These are phyloP conservation scores for Helichrysum umbraculigerum DNA, from an alignment of 129 eudicot genomes.

Conservation along the genomic window DNA sequence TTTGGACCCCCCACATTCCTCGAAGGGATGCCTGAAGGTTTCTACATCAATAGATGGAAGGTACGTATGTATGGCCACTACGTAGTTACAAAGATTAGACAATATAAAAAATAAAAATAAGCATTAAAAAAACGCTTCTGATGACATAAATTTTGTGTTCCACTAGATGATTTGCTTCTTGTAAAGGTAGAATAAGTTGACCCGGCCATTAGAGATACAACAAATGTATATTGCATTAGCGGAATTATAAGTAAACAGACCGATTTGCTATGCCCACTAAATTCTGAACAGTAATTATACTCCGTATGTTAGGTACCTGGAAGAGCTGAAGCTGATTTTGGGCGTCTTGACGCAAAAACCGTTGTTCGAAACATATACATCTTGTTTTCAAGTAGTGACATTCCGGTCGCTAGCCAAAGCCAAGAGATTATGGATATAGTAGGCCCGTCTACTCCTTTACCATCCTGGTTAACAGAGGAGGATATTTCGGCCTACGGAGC, in stretches of 20 bases:
- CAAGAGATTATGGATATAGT: slow-evolving; percentile 42
- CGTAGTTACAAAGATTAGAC: neutral
- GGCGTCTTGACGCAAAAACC: slow-evolving; percentile 37
- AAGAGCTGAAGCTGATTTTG: slow-evolving; percentile 48
- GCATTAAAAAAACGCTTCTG: neutral
- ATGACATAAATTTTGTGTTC: too few relatives aligned
- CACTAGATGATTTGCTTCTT: too few relatives aligned
- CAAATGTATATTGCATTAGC: neutral
- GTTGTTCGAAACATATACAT: slow-evolving; percentile 35
- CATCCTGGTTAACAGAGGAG: slow-evolving; percentile 52
- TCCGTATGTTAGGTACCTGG: slow-evolving; percentile 20
- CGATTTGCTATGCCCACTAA: neutral
- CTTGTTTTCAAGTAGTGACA: slow-evolving; percentile 34
- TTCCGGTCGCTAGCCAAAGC: slow-evolving; percentile 35
- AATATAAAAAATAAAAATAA: too few relatives aligned
- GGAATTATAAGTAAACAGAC: neutral
- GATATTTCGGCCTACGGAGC: slow-evolving; percentile 44
- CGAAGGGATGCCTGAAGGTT: slow-evolving; percentile 49
- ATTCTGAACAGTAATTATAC: neutral
- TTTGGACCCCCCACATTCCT: slow-evolving; percentile 21
- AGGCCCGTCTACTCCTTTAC: slow-evolving; percentile 31
- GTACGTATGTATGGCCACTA: slow-evolving; percentile 7
- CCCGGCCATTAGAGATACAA: neutral
- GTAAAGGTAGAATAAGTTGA: neutral
- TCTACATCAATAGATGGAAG: slow-evolving; percentile 56